phyloP scores from a whole-genome alignment of 352 stramenopile species.

The Globisporangium camurandrum region DNA sequence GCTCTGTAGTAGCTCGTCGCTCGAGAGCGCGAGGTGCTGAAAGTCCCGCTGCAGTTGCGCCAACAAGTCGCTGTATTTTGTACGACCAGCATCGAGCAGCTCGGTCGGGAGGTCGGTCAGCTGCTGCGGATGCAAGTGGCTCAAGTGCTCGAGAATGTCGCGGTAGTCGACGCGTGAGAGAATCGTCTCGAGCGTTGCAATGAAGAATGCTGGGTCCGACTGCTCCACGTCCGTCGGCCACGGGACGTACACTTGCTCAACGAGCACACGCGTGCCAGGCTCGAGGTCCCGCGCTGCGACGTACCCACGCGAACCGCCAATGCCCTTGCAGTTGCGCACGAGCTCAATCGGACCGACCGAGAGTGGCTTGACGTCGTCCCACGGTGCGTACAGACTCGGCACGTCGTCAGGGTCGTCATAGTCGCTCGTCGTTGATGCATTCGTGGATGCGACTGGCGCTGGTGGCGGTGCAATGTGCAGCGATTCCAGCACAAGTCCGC shows the following conservation, averaged over 20 bases:
- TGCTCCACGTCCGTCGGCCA: constrained; percentile 86
- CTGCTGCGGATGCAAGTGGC: constrained; percentile 82
- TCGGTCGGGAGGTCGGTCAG: constrained; percentile 55
- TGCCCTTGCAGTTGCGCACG: constrained; percentile 30
- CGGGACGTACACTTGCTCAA: constrained; percentile 86
- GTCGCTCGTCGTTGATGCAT: constrained; percentile 1
- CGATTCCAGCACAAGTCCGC: constrained; percentile 3
- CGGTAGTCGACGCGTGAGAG: constrained; percentile 58
- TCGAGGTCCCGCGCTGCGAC: constrained; percentile 70
- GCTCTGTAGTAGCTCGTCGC: constrained; percentile 80
- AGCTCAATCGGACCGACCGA: constrained; percentile 80
- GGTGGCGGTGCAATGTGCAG: constrained; percentile 15
- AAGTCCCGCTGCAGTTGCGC: constrained; percentile 47
- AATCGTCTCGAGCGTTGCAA: constrained; percentile 85
- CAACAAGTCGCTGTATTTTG: constrained; percentile 54
- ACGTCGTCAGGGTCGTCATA: constrained; percentile 7
- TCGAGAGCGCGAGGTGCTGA: constrained; percentile 29
- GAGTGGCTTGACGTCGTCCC: constrained; percentile 73
- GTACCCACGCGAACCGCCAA: constrained; percentile 86
- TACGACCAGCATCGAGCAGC: constrained; percentile 37
- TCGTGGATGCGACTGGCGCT: neutral
- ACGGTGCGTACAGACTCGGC: constrained; percentile 47
- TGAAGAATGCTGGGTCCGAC: constrained; percentile 69
- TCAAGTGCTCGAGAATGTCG: constrained; percentile 68
- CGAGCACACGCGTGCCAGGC: constrained; percentile 84